A percentile compares a stretch with the other conserved stretches of the same genome.
Conservation (phyloP, 257 asterid genomes). For the Solanum microdontum region DNA sequence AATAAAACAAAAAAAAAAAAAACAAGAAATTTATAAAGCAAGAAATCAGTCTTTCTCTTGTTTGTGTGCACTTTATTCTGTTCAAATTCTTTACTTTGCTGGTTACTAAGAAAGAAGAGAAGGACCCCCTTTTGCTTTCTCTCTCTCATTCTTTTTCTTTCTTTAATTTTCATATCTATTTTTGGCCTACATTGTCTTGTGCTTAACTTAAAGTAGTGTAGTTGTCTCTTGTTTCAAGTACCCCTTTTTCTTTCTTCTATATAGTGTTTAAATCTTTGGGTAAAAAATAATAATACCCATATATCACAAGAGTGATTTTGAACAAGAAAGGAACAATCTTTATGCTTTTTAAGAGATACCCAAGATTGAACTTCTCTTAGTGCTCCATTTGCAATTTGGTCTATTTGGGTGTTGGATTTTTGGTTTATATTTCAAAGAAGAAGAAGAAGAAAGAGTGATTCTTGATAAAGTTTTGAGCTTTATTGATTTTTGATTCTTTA, state of each 20-base stretch:
- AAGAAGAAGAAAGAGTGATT: neutral
- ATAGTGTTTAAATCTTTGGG: neutral
- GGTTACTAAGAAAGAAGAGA: constrained; percentile 28
- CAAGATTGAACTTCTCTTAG: neutral
- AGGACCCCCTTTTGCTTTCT: constrained; percentile 6
- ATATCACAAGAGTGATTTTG: constrained; percentile 7
- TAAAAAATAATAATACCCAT: neutral
- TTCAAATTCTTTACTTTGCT: constrained; percentile 63
- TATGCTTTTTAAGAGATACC: neutral
- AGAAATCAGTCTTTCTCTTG: constrained; percentile 23
- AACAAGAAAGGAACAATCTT: constrained; percentile 19
- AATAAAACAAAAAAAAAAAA: constrained; percentile 5
- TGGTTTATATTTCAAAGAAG: neutral
- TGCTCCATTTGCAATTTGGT: constrained; percentile 25
- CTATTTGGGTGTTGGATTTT: constrained; percentile 8
- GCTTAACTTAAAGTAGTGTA: constrained; percentile 33
- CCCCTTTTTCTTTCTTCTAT: neutral
- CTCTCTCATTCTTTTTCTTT: constrained; percentile 23
- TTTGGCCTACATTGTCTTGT: constrained; percentile 50
- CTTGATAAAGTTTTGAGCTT: constrained; percentile 8
- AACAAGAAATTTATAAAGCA: constrained; percentile 4
- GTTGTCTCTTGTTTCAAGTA: constrained; percentile 22
- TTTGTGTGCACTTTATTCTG: constrained; percentile 56
- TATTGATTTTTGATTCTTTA: neutral
- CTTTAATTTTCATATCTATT: constrained; percentile 21